Evolutionary conservation across 371 early-diverging fungal species (phyloP).

Genomic region (Gilbertella persicaria): DNA sequence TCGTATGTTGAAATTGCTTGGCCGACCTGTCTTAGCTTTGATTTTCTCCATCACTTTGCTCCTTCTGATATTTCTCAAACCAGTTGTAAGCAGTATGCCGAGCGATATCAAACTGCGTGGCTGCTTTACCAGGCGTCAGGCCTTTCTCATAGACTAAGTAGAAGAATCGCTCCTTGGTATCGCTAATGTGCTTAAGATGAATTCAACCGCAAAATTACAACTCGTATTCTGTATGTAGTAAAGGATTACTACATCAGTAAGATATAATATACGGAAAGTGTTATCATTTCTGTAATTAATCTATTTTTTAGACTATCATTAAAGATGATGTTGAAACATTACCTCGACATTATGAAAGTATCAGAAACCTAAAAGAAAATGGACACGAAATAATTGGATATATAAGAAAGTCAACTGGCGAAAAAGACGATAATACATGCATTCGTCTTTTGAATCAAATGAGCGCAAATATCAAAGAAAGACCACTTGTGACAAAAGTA

Average conservation of each 20-base stretch:
- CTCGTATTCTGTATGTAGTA: conserved; percentile 14
- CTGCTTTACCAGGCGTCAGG: too few relatives aligned
- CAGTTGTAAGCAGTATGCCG: too few relatives aligned
- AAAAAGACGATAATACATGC: conserved; percentile 16
- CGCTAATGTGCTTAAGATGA: too few relatives aligned
- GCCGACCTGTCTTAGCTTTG: too few relatives aligned
- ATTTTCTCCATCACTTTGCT: too few relatives aligned
- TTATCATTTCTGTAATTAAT: conserved; percentile 16
- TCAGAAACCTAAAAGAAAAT: conserved; percentile 15
- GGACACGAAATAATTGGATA: conserved; percentile 17
- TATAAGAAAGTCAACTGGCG: conserved; percentile 15
- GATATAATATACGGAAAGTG: conserved; percentile 19
- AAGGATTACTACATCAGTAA: conserved; percentile 22
- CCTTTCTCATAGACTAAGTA: too few relatives aligned
- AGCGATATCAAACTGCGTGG: too few relatives aligned
- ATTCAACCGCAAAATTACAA: conserved; percentile 20
- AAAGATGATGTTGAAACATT: conserved; percentile 4
- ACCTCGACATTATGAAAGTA: conserved; percentile 12
- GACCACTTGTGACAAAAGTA: conserved; percentile 19
- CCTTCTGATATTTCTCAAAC: too few relatives aligned
- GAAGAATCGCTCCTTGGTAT: too few relatives aligned
- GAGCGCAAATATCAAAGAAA: conserved; percentile 16
- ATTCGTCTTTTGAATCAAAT: conserved; percentile 19
- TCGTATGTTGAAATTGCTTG: too few relatives aligned
- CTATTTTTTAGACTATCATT: conserved; percentile 16